Base-by-base conservation (phyloP, 1,139 yeast genomes). In the Yamadazyma dushanensis region DNA sequence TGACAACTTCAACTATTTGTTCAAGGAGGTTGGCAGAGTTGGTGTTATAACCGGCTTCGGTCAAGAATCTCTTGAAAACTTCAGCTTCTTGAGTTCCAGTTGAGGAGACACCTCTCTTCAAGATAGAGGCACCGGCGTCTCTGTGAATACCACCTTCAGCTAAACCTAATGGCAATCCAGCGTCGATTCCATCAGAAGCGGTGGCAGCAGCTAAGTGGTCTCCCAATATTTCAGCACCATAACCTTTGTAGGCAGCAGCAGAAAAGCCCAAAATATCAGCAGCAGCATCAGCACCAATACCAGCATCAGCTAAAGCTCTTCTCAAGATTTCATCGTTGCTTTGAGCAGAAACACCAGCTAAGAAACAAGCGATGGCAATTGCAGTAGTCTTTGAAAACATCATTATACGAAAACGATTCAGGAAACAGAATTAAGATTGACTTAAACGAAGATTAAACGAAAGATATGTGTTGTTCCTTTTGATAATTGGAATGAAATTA, bases 281-380 rank as follows among this genome's bases (percentile, higher is more conserved):
- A 18, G 31, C 35, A 26, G 43, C 50, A 26, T 22, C 38, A 31
- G 37, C 47, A 21, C 38, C 39, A 23, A 39, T 37, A 34, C 47
- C 50, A 29, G 44, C 49, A 11, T 38, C 51, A 20, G 34, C 39
- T 19, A 41, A 36, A 31, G 39, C 44, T 43, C 54, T 48, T 42
- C 51, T 50, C 26, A 44, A 34, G 28, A 44, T 16, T 24, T 32
- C 36, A 5, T 26, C 34, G 25, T 26, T 5, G 29, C 18, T 28
- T 34, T 41, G 38, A 30, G 53, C 55, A 20, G 29, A 34, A 16
- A 37, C 46, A 26, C 43, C 46, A 23, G 33, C 30, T 27, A 49
- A 46, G 25, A 50, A 47, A 24, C 36, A 37, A 10, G 51, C 35
- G 31, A 52, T 40, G 29, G 53, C 36, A 23, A 50, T 29, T 16